Conservation (phyloP, 371 early-diverging fungal species). For the Catenaria anguillulae region DNA sequence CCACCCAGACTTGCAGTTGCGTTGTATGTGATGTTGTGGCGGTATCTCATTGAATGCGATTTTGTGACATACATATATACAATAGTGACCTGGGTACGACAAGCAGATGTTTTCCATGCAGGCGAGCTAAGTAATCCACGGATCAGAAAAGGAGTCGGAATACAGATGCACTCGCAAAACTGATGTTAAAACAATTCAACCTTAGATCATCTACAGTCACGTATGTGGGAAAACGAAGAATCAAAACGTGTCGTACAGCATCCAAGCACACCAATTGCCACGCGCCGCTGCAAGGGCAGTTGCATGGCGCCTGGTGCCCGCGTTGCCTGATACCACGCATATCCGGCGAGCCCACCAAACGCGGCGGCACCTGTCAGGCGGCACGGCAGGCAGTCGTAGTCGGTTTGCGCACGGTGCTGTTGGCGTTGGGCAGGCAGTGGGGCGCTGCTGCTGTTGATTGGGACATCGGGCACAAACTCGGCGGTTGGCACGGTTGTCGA, state of each 20-base stretch:
- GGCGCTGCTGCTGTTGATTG: too few species aligned
- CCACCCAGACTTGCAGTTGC: too few species aligned
- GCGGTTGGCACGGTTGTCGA: too few species aligned
- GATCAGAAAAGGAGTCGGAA: neutral
- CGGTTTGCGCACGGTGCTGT: neutral
- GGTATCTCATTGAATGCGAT: too few species aligned
- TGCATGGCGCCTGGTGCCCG: neutral
- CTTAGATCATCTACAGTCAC: too few species aligned
- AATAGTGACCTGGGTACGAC: too few species aligned
- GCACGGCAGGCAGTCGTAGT: slow-evolving; percentile 1
- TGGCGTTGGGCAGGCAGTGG: slow-evolving; percentile 2
- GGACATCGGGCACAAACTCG: too few species aligned
- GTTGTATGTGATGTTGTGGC: too few species aligned
- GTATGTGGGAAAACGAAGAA: too few species aligned
- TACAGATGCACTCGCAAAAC: neutral
- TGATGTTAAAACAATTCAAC: neutral
- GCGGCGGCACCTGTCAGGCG: neutral
- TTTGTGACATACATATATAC: too few species aligned
- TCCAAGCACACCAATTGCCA: neutral
- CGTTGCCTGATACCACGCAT: neutral
- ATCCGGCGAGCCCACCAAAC: neutral
- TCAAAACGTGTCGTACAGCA: neutral
- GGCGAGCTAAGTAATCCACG: neutral
- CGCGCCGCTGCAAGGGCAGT: neutral
- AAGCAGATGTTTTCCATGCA: neutral